Base-by-base conservation (phyloP, 2,329 filamentous ascomycete genomes). In the Proliferodiscus dingleyae region DNA sequence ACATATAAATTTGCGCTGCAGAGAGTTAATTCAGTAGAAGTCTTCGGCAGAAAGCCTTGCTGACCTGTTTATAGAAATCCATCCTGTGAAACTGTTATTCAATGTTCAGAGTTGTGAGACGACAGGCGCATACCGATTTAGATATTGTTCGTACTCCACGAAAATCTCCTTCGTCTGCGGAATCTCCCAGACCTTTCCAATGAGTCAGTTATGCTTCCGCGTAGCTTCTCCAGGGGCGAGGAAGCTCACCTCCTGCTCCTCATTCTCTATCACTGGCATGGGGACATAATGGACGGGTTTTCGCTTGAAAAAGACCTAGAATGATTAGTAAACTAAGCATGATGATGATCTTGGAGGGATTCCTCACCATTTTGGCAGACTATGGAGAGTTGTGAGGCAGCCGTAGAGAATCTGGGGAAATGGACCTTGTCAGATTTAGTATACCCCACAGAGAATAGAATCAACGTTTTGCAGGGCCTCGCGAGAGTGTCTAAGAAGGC, bases 131-230 rank as follows among this genome's bases (percentile, higher is more conserved):
- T 74, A 91, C 88, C 90, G 81, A 58, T 79, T 77, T 28, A 96
- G 70, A 68, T 95, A 98, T 33, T 85, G 81, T 61, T 96, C 90
- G 66, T 97, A 97, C 41, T 83, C 85, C 16, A 77, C 73, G 63
- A 97, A 98, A 46, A 96, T 75, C 69, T 98, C 93, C 34, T 86
- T 87, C 11, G 93, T 97, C 66, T 90, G 82, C 46, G 83, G 75
- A 53, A 98, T 95, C 53, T 89, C 80, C 88, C 89, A 98, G 46
- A 97, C 83, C 90, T 96, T 63, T 44, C 49, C 38, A 34, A 11
- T 16, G n/a, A 26, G 52, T 63, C 52, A 61, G 52, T 41, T 37
- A 34, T 44, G 45, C 18, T 30, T 30, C 39, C 24, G 19, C 26
- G 29, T 33, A 29, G 34, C 39, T 46, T 57, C 30, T 55, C 47